A percentile compares a stretch with the other conserved stretches of the same genome.
phyloP scores from a whole-genome alignment of 1,284 basidiomycete species.

The Sanghuangporus baumii region DNA sequence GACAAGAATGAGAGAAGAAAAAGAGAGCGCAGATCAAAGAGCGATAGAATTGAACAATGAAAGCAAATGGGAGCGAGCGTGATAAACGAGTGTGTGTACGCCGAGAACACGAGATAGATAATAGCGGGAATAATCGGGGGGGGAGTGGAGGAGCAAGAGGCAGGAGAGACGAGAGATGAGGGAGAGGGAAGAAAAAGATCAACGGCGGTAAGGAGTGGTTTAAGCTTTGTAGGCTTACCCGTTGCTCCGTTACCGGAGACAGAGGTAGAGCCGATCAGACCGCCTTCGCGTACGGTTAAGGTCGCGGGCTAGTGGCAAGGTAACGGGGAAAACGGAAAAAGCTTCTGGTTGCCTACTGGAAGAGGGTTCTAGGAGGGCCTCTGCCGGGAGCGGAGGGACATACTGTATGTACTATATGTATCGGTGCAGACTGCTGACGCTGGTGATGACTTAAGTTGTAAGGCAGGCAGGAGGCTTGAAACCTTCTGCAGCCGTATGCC shows the following conservation, averaged over 20 bases:
- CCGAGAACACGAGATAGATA: background rate
- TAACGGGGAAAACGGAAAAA: conserved; percentile 10
- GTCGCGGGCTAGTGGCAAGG: conserved; percentile 8
- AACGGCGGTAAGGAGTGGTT: conserved; percentile 1
- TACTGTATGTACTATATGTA: background rate
- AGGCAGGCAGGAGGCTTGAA: background rate
- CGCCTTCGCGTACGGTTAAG: conserved; percentile 4
- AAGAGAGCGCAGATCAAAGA: conserved; percentile 10
- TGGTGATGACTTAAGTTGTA: background rate
- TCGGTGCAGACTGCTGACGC: background rate
- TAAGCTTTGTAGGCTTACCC: conserved; percentile 14
- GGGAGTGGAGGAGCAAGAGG: background rate
- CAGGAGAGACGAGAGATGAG: background rate
- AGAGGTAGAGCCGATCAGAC: conserved; percentile 15
- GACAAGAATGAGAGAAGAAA: background rate
- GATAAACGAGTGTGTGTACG: conserved; percentile 1
- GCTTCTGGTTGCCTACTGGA: conserved; percentile 12
- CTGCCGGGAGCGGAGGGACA: background rate
- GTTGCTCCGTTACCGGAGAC: conserved; percentile 14
- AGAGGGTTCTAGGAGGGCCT: background rate
- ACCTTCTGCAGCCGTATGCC: background rate
- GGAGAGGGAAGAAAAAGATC: background rate
- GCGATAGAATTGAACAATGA: conserved; percentile 8
- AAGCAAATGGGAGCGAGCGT: conserved; percentile 6
- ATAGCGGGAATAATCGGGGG: background rate